Conservation (phyloP, 2,329 filamentous ascomycete genomes). For the Colletotrichum spinosum region DNA sequence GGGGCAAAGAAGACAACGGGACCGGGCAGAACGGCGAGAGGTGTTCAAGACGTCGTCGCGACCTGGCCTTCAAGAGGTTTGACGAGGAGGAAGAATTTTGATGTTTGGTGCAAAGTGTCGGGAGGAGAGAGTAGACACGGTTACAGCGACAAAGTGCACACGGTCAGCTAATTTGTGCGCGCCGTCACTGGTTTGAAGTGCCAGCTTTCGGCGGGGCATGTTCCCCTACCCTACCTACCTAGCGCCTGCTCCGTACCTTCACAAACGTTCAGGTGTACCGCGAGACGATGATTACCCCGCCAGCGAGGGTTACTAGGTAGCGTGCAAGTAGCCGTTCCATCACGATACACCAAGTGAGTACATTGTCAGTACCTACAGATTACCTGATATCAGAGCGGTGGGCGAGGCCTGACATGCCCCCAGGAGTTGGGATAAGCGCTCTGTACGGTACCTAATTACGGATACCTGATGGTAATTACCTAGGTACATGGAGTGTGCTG, state of each 20-base stretch:
- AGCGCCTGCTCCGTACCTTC: conserved; percentile 1
- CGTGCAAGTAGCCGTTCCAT: neutral
- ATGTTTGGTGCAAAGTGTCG: conserved; percentile 25
- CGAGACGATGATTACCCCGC: conserved; percentile 18
- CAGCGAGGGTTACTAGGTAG: conserved; percentile 23
- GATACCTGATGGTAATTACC: too few relatives aligned
- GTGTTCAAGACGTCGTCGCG: conserved; percentile 30
- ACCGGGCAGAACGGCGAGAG: conserved; percentile 23
- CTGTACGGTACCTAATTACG: too few relatives aligned
- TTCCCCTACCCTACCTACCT: conserved; percentile 37
- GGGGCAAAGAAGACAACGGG: conserved; percentile 13
- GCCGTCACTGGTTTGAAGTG: conserved; percentile 38
- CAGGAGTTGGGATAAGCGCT: too few relatives aligned
- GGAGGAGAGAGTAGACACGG: conserved; percentile 18
- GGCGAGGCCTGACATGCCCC: too few relatives aligned
- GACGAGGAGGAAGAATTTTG: conserved; percentile 26
- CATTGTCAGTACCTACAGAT: neutral
- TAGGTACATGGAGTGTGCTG: too few relatives aligned
- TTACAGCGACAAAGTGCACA: conserved; percentile 31
- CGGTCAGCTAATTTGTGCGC: conserved; percentile 39
- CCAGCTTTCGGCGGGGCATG: conserved; percentile 38
- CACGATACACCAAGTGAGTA: neutral
- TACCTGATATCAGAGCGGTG: neutral
- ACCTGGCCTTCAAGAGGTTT: conserved; percentile 33
- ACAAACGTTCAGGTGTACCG: neutral